Evolutionary conservation across 441 rosid species (phyloP).

Genomic region (Eruca vesicaria): DNA sequence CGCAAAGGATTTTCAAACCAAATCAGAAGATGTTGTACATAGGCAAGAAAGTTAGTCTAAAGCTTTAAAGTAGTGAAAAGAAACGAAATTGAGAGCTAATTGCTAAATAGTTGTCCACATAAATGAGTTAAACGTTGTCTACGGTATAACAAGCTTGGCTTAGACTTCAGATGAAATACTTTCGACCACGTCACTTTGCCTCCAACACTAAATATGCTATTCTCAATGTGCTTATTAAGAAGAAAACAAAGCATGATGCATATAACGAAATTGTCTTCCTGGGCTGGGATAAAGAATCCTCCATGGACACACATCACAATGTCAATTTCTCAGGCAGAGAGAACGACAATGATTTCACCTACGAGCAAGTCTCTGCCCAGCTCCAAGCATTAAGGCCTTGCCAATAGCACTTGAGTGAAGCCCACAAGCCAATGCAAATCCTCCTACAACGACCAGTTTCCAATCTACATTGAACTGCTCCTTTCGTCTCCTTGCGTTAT

Average conservation of each 20-base stretch:
- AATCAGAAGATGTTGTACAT: slow-evolving; percentile 8
- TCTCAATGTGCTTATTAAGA: slow-evolving; percentile 4
- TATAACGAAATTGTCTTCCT: background rate
- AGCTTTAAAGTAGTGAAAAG: background rate
- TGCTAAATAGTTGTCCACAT: background rate
- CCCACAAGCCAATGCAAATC: slow-evolving; percentile 73
- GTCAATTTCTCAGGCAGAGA: background rate
- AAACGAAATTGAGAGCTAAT: background rate
- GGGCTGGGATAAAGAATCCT: background rate
- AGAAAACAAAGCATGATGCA: background rate
- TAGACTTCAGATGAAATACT: background rate
- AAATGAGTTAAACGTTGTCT: background rate
- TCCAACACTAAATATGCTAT: background rate
- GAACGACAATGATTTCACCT: slow-evolving; percentile 47
- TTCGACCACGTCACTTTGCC: background rate
- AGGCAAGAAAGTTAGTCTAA: background rate
- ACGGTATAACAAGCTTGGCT: background rate
- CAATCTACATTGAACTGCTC: slow-evolving; percentile 47
- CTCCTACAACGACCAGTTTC: slow-evolving; percentile 84
- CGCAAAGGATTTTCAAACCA: background rate
- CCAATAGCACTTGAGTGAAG: slow-evolving; percentile 72
- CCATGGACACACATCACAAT: background rate
- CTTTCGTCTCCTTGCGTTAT: background rate
- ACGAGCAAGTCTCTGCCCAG: slow-evolving; percentile 74
- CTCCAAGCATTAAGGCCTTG: slow-evolving; percentile 73